These are phyloP conservation scores for Populus nigra DNA, from an alignment of 345 rosid species.

Conservation along the genomic window DNA sequence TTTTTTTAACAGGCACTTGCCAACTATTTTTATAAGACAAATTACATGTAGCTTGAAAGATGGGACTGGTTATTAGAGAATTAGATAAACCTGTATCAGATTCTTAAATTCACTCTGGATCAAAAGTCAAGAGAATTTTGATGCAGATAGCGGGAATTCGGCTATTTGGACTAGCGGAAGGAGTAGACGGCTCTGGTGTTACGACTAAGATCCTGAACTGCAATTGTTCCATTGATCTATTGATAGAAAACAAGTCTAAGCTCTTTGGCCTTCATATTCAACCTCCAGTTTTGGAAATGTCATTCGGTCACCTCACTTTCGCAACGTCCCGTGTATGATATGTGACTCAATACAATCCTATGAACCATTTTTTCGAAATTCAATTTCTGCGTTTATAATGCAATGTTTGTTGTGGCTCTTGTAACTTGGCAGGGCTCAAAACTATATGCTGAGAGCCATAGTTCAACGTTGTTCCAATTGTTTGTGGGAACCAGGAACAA, in stretches of 20 bases:
- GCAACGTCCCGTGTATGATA: constrained; percentile 54
- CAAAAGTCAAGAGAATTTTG: neutral
- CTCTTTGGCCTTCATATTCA: constrained; percentile 70
- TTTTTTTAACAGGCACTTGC: too few relatives aligned
- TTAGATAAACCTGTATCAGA: neutral
- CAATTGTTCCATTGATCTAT: constrained; percentile 54
- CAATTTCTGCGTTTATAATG: neutral
- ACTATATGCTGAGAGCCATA: constrained; percentile 46
- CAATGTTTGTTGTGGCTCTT: neutral
- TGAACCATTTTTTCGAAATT: neutral
- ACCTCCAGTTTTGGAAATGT: constrained; percentile 53
- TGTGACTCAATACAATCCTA: neutral
- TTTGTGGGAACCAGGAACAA: constrained; percentile 56
- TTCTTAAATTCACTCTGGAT: neutral
- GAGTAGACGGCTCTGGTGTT: constrained; percentile 69
- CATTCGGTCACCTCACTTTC: constrained; percentile 57
- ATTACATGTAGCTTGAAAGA: too few relatives aligned
- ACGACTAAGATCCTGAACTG: constrained; percentile 66
- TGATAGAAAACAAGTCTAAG: constrained; percentile 72
- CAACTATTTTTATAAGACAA: too few relatives aligned
- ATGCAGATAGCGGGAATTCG: constrained; percentile 53
- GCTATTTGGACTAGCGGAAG: constrained; percentile 64
- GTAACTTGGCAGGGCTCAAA: constrained; percentile 42
- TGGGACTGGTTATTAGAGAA: neutral
- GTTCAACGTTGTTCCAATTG: constrained; percentile 39